Conservation (phyloP, 768 basidiomycete genomes). For the Mycena kentingensis region DNA sequence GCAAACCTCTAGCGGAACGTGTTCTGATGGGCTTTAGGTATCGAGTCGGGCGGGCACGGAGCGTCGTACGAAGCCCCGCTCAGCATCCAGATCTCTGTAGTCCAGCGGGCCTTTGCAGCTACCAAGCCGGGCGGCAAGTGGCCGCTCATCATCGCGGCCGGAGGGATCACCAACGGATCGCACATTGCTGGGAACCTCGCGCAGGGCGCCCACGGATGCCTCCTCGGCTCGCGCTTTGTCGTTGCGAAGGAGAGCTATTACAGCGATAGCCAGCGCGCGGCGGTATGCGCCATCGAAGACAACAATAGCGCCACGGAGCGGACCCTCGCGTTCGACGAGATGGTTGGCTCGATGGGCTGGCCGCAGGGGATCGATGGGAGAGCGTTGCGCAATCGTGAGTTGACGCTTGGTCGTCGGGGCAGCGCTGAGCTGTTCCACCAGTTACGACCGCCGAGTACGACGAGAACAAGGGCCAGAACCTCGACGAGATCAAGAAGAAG, state of each 20-base stretch:
- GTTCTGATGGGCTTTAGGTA: background rate
- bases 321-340: conserved; percentile 1
- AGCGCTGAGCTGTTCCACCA: too few species aligned
- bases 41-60: background rate
- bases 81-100: background rate
- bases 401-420: too few species aligned
- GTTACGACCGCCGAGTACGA: too few species aligned
- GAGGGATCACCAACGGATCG: conserved; percentile 2
- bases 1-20: background rate
- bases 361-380: conserved; percentile 4
- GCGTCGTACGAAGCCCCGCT: background rate
- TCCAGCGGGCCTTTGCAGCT: background rate
- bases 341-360: conserved; percentile 4
- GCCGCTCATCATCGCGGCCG: conserved; percentile 1
- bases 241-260: conserved; percentile 3
- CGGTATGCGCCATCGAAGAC: background rate
- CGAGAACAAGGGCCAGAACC: too few species aligned
- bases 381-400: conserved; percentile 1
- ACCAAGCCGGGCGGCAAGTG: background rate
- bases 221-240: conserved; percentile 1
- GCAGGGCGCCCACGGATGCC: background rate
- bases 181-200: conserved; percentile 3
- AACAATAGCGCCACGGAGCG: background rate
- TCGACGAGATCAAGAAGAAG: background rate
- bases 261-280: background rate